Evolutionary conservation across 1,284 basidiomycete genomes (phyloP).

Genomic region (Mycosarcoma maydis): DNA sequence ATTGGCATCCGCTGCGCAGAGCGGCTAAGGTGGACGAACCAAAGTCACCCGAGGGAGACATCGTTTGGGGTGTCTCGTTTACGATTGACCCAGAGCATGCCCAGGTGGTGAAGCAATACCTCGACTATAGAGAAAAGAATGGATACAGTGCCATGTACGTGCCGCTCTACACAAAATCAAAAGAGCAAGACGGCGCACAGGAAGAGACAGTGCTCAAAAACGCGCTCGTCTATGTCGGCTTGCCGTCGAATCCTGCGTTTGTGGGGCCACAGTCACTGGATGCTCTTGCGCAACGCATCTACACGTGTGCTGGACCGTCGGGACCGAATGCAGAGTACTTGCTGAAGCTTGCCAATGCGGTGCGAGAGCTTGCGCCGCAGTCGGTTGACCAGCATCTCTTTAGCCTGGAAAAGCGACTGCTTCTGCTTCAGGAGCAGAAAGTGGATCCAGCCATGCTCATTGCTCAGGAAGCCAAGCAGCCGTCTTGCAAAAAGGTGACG

Average conservation of each 20-base stretch:
- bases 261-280: constrained; percentile 82
- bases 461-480: constrained; percentile 27
- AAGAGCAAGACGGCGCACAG: constrained; percentile 66
- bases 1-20: constrained; percentile 72
- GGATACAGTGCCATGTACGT: constrained; percentile 51
- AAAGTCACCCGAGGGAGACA: constrained; percentile 63
- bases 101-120: constrained; percentile 79
- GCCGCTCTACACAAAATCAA: constrained; percentile 68
- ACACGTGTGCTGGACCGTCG: constrained; percentile 79
- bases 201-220: constrained; percentile 72
- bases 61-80: constrained; percentile 86
- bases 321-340: constrained; percentile 86
- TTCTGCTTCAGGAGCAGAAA: constrained; percentile 38
- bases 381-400: constrained; percentile 81
- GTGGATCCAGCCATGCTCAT: constrained; percentile 21
- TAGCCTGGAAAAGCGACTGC: constrained; percentile 74
- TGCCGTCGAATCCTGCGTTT: constrained; percentile 81
- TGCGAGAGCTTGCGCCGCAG: constrained; percentile 77
- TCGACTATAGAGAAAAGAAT: constrained; percentile 86
- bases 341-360: constrained; percentile 76
- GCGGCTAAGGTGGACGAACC: constrained; percentile 72
- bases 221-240: constrained; percentile 77
- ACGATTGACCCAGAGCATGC: constrained; percentile 81
- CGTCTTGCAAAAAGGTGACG: neutral
- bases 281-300: constrained; percentile 76